phyloP scores from a whole-genome alignment of 208 protist genomes.

The Crithidia expoeki region DNA sequence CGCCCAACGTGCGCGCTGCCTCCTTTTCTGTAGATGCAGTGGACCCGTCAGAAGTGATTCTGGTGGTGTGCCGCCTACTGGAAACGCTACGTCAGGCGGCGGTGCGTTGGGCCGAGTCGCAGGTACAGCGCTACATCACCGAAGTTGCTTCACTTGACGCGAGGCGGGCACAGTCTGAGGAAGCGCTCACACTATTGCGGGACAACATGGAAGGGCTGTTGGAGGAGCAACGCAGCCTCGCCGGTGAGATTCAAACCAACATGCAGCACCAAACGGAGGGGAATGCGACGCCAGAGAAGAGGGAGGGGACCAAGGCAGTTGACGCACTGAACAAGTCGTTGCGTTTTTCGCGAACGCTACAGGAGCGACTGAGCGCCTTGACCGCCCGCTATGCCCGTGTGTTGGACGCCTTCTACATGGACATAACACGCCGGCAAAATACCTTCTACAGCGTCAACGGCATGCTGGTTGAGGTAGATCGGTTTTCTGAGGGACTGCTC shows the following conservation, averaged over 20 bases:
- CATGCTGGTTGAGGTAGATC: constrained; percentile 44
- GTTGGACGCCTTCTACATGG: constrained; percentile 35
- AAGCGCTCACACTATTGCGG: constrained; percentile 23
- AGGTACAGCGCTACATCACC: constrained; percentile 1
- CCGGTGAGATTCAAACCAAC: constrained; percentile 18
- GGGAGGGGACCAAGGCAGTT: no score
- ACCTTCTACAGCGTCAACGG: constrained; percentile 39
- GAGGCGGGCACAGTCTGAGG: constrained; percentile 14
- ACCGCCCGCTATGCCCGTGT: constrained; percentile 38
- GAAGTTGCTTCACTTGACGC: constrained; percentile 18
- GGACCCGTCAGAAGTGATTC: background rate
- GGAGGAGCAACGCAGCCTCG: constrained; percentile 30
- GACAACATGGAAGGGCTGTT: constrained; percentile 33
- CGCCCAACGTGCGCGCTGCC: background rate
- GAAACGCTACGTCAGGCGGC: constrained; percentile 35
- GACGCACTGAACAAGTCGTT: background rate
- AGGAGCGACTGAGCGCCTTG: constrained; percentile 28
- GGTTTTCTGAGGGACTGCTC: constrained; percentile 41
- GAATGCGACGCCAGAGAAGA: background rate
- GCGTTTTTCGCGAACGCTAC: background rate
- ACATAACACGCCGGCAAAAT: constrained; percentile 30
- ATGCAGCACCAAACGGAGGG: background rate
- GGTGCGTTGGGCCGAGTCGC: constrained; percentile 1
- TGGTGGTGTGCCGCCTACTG: constrained; percentile 18
- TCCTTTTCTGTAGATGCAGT: background rate